Percentiles rank a stretch among this genome's conserved stretches.
phyloP scores from a whole-genome alignment of 108 stramenopile genomes.

The Licmophora abbreviata region DNA sequence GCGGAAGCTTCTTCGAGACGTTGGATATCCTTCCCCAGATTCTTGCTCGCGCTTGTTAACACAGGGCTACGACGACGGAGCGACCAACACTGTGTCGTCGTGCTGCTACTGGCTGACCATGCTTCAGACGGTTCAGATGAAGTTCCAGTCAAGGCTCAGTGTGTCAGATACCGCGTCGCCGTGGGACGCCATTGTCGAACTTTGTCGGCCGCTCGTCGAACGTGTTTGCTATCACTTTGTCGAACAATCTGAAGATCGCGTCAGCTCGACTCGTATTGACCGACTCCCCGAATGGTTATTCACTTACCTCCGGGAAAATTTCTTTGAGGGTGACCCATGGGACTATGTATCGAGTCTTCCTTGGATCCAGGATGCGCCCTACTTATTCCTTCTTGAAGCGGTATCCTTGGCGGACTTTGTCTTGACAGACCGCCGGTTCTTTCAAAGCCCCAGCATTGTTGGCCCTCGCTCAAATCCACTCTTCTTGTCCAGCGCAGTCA shows the following conservation, averaged over 20 bases:
- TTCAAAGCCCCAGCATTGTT: conserved; percentile 47
- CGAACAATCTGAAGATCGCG: conserved; percentile 25
- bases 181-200: conserved; percentile 25
- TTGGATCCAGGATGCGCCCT: conserved; percentile 1
- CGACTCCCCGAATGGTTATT: conserved; percentile 76
- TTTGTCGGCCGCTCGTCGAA: conserved; percentile 40
- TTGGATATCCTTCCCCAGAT: conserved; percentile 10
- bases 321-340: conserved; percentile 20
- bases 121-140: not conserved
- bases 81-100: not conserved
- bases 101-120: not conserved
- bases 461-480: conserved; percentile 34
- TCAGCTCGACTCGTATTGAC: conserved; percentile 46
- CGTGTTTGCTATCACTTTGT: conserved; percentile 64
- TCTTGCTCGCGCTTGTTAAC: not conserved
- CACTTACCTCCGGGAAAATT: conserved; percentile 48
- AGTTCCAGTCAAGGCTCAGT: not conserved
- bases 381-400: conserved; percentile 34
- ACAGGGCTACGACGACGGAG: not conserved
- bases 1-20: conserved; percentile 1
- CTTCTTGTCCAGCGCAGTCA: conserved; percentile 41
- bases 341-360: conserved; percentile 11
- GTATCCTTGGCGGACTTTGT: conserved; percentile 49
- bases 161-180: too few relatives aligned
- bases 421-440: conserved; percentile 51